Conservation (phyloP, 768 basidiomycete genomes). For the Macrocybe gigantea region DNA sequence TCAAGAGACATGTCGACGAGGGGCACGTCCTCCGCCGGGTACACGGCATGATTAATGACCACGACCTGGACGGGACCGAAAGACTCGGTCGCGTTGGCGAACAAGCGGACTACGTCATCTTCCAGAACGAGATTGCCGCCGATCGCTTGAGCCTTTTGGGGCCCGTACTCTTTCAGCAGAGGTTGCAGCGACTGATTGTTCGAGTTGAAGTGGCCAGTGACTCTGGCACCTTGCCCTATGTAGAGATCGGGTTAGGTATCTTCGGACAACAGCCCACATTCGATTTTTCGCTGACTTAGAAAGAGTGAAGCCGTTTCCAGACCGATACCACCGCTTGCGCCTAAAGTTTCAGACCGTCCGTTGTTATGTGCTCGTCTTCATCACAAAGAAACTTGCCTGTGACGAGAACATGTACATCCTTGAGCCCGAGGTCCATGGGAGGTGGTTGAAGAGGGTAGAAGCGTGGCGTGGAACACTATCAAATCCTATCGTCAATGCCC, state of each 20-base stretch:
- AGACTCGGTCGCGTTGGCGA: constrained; percentile 31
- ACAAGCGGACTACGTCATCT: constrained; percentile 43
- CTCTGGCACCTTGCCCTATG: constrained; percentile 63
- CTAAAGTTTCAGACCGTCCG: constrained; percentile 22
- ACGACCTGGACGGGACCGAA: constrained; percentile 51
- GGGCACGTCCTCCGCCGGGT: constrained; percentile 36
- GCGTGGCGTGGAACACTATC: not conserved
- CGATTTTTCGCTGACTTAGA: constrained; percentile 35
- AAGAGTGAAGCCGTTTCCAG: constrained; percentile 53
- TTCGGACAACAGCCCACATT: not conserved
- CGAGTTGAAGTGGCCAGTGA: constrained; percentile 68
- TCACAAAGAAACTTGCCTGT: constrained; percentile 41
- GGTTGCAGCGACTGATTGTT: constrained; percentile 35
- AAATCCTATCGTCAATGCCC: too few species aligned
- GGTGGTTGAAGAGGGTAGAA: not conserved
- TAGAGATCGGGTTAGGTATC: not conserved
- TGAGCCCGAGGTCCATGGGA: constrained; percentile 48
- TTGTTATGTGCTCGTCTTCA: not conserved
- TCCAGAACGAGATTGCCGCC: constrained; percentile 62
- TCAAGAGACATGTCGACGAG: constrained; percentile 53
- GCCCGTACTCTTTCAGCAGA: constrained; percentile 30
- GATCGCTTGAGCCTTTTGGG: constrained; percentile 26
- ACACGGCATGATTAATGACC: constrained; percentile 59
- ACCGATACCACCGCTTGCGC: constrained; percentile 75
- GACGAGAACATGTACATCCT: constrained; percentile 60